Base-by-base conservation (phyloP, 225 moss, liverwort and hornwort genomes). In the Bryum argenteum region DNA sequence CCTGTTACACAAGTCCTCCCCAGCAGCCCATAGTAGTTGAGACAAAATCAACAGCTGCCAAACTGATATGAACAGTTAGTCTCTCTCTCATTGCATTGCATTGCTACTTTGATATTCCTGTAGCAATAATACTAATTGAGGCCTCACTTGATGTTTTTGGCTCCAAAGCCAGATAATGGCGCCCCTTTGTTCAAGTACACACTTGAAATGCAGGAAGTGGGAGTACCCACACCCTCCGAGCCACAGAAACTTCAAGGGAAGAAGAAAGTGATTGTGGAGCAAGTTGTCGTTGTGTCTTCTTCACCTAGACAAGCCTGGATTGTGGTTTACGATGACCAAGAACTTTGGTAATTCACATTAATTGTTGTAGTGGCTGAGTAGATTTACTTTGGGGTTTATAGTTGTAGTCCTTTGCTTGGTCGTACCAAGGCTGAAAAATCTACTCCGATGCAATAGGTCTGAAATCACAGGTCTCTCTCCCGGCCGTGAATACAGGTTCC, bases 61-160 rank as follows among this genome's bases (percentile, higher is more conserved):
- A 77, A 6, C 4, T 80, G 11, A 59, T 7, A 67, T 77, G 84
- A 77, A 63, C 74, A 77, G 80, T 77, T n/a, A 14, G 70, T n/a
- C n/a, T n/a, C n/a, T n/a, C n/a, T n/a, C n/a, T n/a, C n/a, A n/a
- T n/a, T n/a, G n/a, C n/a, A n/a, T n/a, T n/a, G n/a, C n/a, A n/a
- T n/a, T n/a, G 33, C 33, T 3, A 6, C 33, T 33, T 6, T 4
- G 7, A 6, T n/a, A n/a, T n/a, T 33, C 2, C 7, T n/a, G n/a
- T n/a, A 33, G 33, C 33, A 33, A 33, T 33, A 5, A 6, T 33
- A 33, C 33, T 33, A 2, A 33, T 6, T 6, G 33, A 33, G 7
- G 33, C 0, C 33, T 33, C 33, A 33, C 33, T 33, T 33, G 33
- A 33, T 75, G 11, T 21, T 56, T 70, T 62, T 67, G 77, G 70